phyloP scores from a whole-genome alignment of 2,329 filamentous ascomycete genomes.

The Ophiostoma sp. region DNA sequence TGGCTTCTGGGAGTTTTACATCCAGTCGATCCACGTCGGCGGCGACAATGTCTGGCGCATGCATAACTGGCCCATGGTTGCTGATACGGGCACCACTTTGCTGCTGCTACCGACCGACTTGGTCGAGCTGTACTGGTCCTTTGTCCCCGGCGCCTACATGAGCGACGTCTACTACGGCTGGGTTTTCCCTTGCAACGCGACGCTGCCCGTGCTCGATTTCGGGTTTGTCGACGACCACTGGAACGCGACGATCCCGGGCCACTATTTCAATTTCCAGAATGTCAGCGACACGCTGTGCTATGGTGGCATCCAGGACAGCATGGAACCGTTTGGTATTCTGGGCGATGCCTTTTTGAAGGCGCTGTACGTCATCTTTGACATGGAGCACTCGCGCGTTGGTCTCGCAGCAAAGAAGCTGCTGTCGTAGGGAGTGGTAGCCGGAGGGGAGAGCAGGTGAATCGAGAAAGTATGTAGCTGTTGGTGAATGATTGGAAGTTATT shows the following conservation, averaged over 20 bases:
- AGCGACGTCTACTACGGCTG: slow-evolving; percentile 49
- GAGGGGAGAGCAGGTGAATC: no score
- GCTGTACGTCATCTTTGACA: slow-evolving; percentile 72
- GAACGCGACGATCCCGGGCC: slow-evolving; percentile 52
- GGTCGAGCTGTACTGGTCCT: slow-evolving; percentile 60
- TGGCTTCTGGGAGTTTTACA: slow-evolving; percentile 44
- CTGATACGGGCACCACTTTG: slow-evolving; percentile 69
- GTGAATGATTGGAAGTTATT: background rate
- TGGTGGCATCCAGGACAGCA: slow-evolving; percentile 69
- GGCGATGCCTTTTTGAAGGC: slow-evolving; percentile 80
- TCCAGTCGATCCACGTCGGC: slow-evolving; percentile 41
- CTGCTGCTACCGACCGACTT: slow-evolving; percentile 60
- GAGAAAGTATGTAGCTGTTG: background rate
- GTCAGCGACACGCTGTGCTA: slow-evolving; percentile 62
- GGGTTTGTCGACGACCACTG: slow-evolving; percentile 46
- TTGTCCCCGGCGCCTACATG: slow-evolving; percentile 54
- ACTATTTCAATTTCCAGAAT: slow-evolving; percentile 50
- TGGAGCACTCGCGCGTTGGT: slow-evolving; percentile 47
- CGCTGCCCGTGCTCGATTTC: slow-evolving; percentile 54
- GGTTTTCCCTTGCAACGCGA: slow-evolving; percentile 53
- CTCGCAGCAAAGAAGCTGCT: slow-evolving; percentile 48
- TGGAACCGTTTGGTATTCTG: slow-evolving; percentile 62
- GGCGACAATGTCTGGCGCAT: slow-evolving; percentile 41
- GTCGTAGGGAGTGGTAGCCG: slow-evolving; percentile 15
- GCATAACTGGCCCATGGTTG: slow-evolving; percentile 53